Evolutionary conservation across 805 yeast genomes (phyloP).

Genomic region (Tetrapisispora arboricola): DNA sequence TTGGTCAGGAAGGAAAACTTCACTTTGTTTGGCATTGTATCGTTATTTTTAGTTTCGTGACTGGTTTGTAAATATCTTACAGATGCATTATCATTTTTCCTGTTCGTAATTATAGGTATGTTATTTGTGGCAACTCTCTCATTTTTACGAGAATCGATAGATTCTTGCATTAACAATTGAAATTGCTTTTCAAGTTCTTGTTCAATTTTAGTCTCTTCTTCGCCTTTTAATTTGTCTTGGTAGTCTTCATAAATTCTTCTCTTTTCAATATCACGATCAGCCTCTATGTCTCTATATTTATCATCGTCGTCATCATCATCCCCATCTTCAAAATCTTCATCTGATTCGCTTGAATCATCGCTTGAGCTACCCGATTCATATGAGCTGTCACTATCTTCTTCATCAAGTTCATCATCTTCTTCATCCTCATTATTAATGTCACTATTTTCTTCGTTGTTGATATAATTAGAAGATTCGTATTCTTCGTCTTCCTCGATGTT

Average conservation of each 20-base stretch:
- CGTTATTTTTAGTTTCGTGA: background rate
- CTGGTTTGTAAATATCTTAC: background rate
- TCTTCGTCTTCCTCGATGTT: too few species aligned
- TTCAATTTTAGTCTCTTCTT: conserved; percentile 37
- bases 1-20: conserved; percentile 48
- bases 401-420: conserved; percentile 14
- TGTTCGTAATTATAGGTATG: conserved; percentile 16
- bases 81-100: background rate
- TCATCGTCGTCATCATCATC: conserved; percentile 16
- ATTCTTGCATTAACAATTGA: conserved; percentile 40
- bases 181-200: conserved; percentile 50
- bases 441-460: too few species aligned
- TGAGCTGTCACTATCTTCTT: conserved; percentile 22
- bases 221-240: conserved; percentile 29
- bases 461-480: too few species aligned
- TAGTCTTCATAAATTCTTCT: conserved; percentile 30
- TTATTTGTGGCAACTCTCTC: conserved; percentile 19
- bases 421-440: conserved; percentile 14
- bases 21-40: conserved; percentile 19
- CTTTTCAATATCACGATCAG: conserved; percentile 26
- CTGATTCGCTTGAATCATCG: conserved; percentile 1
- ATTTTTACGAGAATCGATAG: conserved; percentile 34
- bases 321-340: conserved; percentile 3
- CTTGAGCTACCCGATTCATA: background rate
- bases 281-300: conserved; percentile 19